These are phyloP conservation scores for Globisporangium takayamanum DNA, from an alignment of 352 stramenopile species.

Conservation along the genomic window DNA sequence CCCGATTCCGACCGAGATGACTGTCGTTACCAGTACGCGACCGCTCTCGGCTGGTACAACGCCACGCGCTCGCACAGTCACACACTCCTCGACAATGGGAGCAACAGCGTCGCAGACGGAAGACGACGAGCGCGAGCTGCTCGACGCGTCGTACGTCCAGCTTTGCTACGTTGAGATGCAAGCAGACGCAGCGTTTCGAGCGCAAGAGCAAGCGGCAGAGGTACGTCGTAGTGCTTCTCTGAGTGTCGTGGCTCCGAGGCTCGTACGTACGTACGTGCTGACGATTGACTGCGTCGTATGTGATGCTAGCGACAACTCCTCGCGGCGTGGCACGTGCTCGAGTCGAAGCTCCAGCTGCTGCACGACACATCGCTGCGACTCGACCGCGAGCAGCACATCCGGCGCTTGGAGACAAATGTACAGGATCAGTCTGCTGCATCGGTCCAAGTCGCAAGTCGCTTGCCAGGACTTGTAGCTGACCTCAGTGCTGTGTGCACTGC, in stretches of 20 bases:
- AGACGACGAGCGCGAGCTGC: conserved; percentile 39
- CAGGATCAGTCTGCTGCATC: conserved; percentile 19
- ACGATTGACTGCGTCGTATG: background rate
- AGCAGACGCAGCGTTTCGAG: conserved; percentile 25
- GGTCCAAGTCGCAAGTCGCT: conserved; percentile 16
- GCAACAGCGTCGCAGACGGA: background rate
- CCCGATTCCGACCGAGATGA: conserved; percentile 3
- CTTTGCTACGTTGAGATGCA: conserved; percentile 42
- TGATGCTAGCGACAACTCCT: conserved; percentile 36
- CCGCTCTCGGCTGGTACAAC: background rate
- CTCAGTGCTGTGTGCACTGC: conserved; percentile 21
- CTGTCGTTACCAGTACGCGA: background rate
- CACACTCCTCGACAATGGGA: background rate
- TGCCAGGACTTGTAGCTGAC: conserved; percentile 15
- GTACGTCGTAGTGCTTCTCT: conserved; percentile 11
- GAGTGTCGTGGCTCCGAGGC: background rate
- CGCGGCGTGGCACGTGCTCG: conserved; percentile 29
- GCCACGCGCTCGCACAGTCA: background rate
- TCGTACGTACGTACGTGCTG: too few species aligned
- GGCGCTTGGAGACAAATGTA: conserved; percentile 20
- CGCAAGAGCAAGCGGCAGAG: conserved; percentile 43
- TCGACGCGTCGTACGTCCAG: conserved; percentile 46
- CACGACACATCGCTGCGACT: conserved; percentile 35
- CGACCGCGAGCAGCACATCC: conserved; percentile 29
- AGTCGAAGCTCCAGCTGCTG: conserved; percentile 44